Evolutionary conservation across 768 basidiomycete species (phyloP), one percentile per base, ranked within the genome.

Genomic region (Neoboletus magnificus): DNA sequence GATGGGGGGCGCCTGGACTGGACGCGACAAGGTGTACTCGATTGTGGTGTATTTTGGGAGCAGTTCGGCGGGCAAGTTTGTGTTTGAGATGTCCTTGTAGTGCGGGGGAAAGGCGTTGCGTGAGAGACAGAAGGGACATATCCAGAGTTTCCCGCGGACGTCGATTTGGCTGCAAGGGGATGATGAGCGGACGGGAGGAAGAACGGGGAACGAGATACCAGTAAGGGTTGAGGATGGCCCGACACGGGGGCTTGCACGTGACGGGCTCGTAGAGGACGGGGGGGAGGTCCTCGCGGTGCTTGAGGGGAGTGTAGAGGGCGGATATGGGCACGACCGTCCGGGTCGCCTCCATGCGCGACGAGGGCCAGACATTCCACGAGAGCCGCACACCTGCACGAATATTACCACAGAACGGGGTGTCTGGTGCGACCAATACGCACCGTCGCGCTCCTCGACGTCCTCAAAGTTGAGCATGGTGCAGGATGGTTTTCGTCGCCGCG

Each of bases 331-430:
- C 96, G 39, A 99, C 96, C 5, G 93, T 98, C 64, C 96, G 83
- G 36, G 95, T 98, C 15, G 96, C 93, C 76, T 99, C 97, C 72
- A 98, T 96, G 65, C 97, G 86, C 56, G 93, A 95, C 35, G 94
- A 95, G 3, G 95, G 94, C 93, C 93, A 99, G 55, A 95, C 92
- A 73, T 99, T 99, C 97, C 96, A 98, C 45, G 95, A 96, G 62
- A 98, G 81, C 52, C 96, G 84, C 44, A 98, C 86, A 62, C 96
- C 94, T 97, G 58, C 36, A 30, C 11, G 20, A 16, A 55, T n/a
- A 40, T 52, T 45, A 57, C 3, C 25, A 37, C 23, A 11, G 23
- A 20, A 27, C 5, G 2, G 23, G n/a, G 49, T 29, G 12, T 39
- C 33, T 3, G 13, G 32, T 29, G 40, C 43, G 20, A 48, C 13